These are phyloP conservation scores for Trichophyton schoenleinii DNA, from an alignment of 2,329 filamentous ascomycete species.

Conservation along the genomic window DNA sequence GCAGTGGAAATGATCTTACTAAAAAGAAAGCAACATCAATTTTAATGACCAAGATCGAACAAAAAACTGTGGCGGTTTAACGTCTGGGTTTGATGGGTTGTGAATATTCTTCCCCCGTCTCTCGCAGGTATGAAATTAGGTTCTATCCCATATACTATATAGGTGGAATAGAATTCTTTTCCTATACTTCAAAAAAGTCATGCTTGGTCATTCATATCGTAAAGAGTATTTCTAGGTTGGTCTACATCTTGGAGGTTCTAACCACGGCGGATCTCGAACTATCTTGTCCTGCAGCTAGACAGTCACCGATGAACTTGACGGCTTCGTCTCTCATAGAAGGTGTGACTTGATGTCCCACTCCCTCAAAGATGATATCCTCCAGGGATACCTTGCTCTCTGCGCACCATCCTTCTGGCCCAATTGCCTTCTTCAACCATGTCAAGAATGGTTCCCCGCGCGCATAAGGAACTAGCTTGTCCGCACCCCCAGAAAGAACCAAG, in stretches of 20 bases:
- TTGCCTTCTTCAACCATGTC: constrained; percentile 40
- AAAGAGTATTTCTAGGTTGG: neutral
- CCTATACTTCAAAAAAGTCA: neutral
- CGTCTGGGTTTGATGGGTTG: neutral
- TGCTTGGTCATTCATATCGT: neutral
- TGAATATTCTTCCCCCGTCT: neutral
- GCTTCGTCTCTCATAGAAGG: constrained; percentile 44
- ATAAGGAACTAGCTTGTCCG: constrained; percentile 51
- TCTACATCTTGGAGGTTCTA: constrained; percentile 17
- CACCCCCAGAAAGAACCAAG: constrained; percentile 41
- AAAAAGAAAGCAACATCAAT: neutral
- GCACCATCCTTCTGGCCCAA: constrained; percentile 34
- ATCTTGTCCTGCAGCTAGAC: constrained; percentile 22
- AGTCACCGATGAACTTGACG: constrained; percentile 40
- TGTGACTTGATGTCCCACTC: constrained; percentile 48
- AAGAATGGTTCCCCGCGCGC: constrained; percentile 44
- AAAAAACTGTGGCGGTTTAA: constrained; percentile 1
- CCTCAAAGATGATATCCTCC: constrained; percentile 45
- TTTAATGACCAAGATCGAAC: neutral
- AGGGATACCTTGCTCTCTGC: constrained; percentile 40
- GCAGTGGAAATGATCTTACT: neutral
- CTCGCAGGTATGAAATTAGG: neutral
- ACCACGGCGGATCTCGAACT: constrained; percentile 18
- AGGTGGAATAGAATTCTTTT: neutral
- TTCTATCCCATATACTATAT: constrained; percentile 1